These are phyloP conservation scores for Annulohypoxylon moriforme DNA, from an alignment of 495 filamentous ascomycete genomes.

Conservation along the genomic window DNA sequence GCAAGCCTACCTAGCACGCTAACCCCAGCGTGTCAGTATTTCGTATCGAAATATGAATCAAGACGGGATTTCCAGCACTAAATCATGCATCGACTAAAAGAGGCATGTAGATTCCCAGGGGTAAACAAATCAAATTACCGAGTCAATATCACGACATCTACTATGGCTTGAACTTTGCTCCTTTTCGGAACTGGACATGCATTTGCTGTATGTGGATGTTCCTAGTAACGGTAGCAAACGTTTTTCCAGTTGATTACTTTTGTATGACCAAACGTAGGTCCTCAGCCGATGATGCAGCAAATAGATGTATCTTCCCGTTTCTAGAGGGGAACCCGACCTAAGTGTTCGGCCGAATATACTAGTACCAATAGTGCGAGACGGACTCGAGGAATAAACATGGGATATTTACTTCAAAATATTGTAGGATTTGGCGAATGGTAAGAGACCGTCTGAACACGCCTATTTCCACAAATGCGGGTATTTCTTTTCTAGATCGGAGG, in stretches of 20 bases:
- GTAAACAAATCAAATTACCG: constrained; percentile 21
- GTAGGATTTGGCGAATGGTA: constrained; percentile 26
- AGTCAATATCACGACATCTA: constrained; percentile 5
- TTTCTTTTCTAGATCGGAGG: constrained; percentile 29
- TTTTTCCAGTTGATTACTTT: constrained; percentile 2
- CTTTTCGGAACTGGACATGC: not conserved
- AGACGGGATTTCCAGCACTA: constrained; percentile 18
- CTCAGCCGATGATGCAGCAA: constrained; percentile 11
- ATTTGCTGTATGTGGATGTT: not conserved
- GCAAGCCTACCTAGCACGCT: constrained; percentile 16
- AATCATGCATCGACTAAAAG: constrained; percentile 25
- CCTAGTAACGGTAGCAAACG: not conserved
- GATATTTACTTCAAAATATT: not conserved
- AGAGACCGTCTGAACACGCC: not conserved
- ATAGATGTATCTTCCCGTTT: constrained; percentile 7
- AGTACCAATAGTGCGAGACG: constrained; percentile 33
- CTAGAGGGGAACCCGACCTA: constrained; percentile 12
- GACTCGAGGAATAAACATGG: constrained; percentile 14
- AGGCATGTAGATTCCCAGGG: constrained; percentile 33
- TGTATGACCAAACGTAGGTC: constrained; percentile 8
- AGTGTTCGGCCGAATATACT: constrained; percentile 23
- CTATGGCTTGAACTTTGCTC: not conserved
- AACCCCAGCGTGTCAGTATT: constrained; percentile 11
- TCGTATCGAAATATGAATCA: constrained; percentile 32
- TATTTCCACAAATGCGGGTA: constrained; percentile 29